Evolutionary conservation across 352 stramenopile genomes (phyloP), one percentile per base, ranked within the genome.

Genomic region (Pythium oligandrum): DNA sequence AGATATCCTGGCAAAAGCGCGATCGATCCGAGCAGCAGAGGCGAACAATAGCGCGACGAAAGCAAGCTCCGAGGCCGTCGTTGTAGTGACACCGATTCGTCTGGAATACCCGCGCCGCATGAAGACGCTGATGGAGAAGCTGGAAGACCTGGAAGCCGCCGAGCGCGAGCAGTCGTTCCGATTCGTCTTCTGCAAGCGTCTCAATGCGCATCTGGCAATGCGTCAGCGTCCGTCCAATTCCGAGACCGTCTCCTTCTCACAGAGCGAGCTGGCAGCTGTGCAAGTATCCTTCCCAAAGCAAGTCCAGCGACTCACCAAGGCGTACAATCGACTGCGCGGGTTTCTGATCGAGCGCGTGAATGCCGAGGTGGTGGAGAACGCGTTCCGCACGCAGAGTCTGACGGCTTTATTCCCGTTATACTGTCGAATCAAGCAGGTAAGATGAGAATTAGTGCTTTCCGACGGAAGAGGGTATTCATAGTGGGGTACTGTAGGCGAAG

Each of bases 41-140:
- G 26, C 34, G 34, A 10, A 10, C 12, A 36, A 9, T 33, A 42
- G 55, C 40, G 31, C 44, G 17, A 40, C 50, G 39, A 48, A 44
- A 11, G 35, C 37, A 10, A 53, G 35, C 6, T 34, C 51, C 37
- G 47, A 40, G 33, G 44, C 34, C 6, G n/a, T 34, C 40, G 45
- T 44, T 30, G 5, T n/a, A 35, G 53, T 52, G 33, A 8, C 44
- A 8, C 37, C 61, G n/a, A 35, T 26, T 7, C 48, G 57, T 37
- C n/a, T 89, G 31, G 59, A 79, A 51, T 83, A 84, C 44, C 75
- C 70, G n/a, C 64, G 61, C 12, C 68, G 73, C 11, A 56, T 86
- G 45, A 81, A 78, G 46, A 43, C 53, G 26, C 34, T 83, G 51
- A 61, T 87, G 47, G 63, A 64, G 30, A 62, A 75, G 8, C 40